A percentile compares a stretch with the other conserved stretches of the same genome.
Conservation (phyloP, 768 basidiomycete genomes). For the Boletus tylopilopsis region DNA sequence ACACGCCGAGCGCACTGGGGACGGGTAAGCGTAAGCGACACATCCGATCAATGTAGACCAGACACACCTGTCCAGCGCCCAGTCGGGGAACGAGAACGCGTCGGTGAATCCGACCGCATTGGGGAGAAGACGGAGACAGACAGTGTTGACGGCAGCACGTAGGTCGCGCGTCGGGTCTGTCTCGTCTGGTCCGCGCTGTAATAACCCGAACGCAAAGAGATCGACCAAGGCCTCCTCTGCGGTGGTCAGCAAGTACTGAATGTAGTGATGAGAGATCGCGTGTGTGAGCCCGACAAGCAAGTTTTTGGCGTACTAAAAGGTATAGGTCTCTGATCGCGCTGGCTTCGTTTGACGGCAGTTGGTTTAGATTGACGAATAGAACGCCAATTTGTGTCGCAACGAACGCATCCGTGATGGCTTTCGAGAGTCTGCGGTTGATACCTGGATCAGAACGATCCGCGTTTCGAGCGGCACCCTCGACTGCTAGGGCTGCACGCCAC, state of each 20-base stretch:
- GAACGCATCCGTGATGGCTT: constrained; percentile 67
- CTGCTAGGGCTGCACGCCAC: constrained; percentile 60
- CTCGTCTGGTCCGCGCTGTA: constrained; percentile 22
- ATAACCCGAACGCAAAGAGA: constrained; percentile 52
- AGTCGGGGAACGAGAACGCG: constrained; percentile 72
- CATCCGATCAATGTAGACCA: background rate
- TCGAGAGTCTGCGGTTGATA: constrained; percentile 53
- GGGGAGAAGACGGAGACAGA: constrained; percentile 53
- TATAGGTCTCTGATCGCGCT: constrained; percentile 19
- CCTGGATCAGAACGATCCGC: constrained; percentile 47
- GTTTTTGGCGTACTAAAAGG: constrained; percentile 26
- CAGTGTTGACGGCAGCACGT: constrained; percentile 44
- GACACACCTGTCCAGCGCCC: constrained; percentile 62
- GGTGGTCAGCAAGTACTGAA: constrained; percentile 57
- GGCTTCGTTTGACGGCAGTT: constrained; percentile 16
- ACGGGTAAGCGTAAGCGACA: background rate
- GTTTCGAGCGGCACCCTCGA: constrained; percentile 38
- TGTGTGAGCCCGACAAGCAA: too few relatives aligned
- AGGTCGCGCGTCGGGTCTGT: constrained; percentile 46
- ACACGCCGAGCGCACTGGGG: constrained; percentile 56
- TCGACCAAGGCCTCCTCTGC: constrained; percentile 55
- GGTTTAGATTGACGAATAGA: constrained; percentile 37
- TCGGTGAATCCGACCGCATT: constrained; percentile 68
- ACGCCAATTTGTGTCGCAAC: constrained; percentile 52
- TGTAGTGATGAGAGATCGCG: background rate